Conservation (phyloP, 108 stramenopile species). For the Mediolabrus comicus region DNA sequence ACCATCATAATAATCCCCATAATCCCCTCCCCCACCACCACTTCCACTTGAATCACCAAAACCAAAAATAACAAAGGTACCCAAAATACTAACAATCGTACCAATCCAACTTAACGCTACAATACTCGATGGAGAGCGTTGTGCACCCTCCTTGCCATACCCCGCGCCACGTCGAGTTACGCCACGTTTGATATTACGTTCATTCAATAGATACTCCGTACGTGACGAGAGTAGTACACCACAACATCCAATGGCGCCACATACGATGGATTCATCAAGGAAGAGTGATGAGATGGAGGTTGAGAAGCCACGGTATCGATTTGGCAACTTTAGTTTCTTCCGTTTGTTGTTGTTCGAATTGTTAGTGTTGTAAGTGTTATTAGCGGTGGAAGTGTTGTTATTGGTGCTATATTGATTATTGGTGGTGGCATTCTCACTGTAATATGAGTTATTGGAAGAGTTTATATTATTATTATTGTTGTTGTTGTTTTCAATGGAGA, state of each 20-base stretch:
- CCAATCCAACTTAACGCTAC: conserved; percentile 57
- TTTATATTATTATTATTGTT: background rate
- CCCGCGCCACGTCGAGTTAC: conserved; percentile 29
- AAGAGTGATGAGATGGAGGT: conserved; percentile 78
- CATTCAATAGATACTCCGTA: conserved; percentile 75
- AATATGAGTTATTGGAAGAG: too few species aligned
- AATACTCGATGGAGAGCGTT: conserved; percentile 41
- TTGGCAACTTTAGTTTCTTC: conserved; percentile 7
- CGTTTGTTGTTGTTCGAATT: too few species aligned
- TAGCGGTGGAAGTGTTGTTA: background rate
- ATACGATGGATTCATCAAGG: conserved; percentile 80
- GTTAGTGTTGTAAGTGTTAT: background rate
- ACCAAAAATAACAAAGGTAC: conserved; percentile 72
- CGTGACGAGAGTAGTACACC: conserved; percentile 74
- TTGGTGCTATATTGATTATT: background rate
- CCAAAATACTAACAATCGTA: conserved; percentile 52
- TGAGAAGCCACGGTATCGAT: conserved; percentile 75
- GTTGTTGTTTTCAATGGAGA: background rate
- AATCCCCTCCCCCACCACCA: conserved; percentile 1
- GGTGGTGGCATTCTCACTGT: background rate
- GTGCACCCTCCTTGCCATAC: conserved; percentile 43
- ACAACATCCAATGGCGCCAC: conserved; percentile 77
- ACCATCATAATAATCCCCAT: conserved; percentile 26
- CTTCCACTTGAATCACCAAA: conserved; percentile 44
- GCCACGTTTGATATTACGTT: conserved; percentile 71